These are phyloP conservation scores for Tephrocybe sp. DNA, from an alignment of 768 basidiomycete genomes.

Conservation along the genomic window DNA sequence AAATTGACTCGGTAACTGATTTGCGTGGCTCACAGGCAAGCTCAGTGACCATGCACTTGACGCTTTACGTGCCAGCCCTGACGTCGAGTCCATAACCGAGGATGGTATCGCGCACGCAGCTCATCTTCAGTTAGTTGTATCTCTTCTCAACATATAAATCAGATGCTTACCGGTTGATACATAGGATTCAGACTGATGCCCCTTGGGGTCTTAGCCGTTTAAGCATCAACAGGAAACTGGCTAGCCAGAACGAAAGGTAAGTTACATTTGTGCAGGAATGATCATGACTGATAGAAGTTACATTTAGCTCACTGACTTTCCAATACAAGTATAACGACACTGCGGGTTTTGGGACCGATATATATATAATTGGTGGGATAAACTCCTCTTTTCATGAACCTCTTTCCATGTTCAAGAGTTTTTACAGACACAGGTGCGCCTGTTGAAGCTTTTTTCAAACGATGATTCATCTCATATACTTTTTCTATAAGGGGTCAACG, in stretches of 20 bases:
- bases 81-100: conserved; percentile 19
- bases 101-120: conserved; percentile 27
- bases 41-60: conserved; percentile 23
- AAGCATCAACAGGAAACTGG: conserved; percentile 18
- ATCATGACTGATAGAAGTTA: background rate
- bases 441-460: background rate
- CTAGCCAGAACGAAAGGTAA: conserved; percentile 14
- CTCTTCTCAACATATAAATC: background rate
- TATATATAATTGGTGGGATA: conserved; percentile 39
- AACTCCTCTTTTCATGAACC: background rate
- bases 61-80: conserved; percentile 21
- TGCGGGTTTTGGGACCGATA: conserved; percentile 19
- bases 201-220: conserved; percentile 33
- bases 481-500: conserved; percentile 1
- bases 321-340: conserved; percentile 14
- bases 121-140: background rate
- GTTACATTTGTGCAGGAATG: background rate
- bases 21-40: background rate
- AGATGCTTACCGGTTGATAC: conserved; percentile 12
- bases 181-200: too few species aligned
- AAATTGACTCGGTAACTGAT: background rate
- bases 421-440: conserved; percentile 22
- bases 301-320: conserved; percentile 12
- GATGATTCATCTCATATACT: background rate
- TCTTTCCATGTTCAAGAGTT: background rate